Percentiles rank a stretch among this genome's conserved stretches.
Evolutionary conservation across 2,329 filamentous ascomycete species (phyloP).

Genomic region (Monilinia aucupariae): DNA sequence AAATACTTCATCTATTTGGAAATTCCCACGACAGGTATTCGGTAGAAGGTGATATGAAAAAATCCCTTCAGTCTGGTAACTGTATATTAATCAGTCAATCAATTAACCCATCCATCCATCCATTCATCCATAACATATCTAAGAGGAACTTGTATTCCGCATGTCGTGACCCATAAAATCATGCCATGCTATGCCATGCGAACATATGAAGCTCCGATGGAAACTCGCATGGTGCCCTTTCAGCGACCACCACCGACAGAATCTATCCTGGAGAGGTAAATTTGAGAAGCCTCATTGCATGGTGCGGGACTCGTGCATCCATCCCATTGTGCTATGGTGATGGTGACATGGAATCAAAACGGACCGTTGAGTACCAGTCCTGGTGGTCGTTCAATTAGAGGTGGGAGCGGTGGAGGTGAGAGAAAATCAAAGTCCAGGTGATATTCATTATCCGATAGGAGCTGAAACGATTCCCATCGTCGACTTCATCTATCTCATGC

Average conservation of each 20-base stretch:
- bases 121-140: too few species aligned
- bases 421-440: conserved; percentile 4
- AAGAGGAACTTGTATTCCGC: not conserved
- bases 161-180: conserved; percentile 7
- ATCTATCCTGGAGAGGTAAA: not conserved
- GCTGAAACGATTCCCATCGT: not conserved
- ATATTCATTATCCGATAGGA: not conserved
- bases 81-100: not conserved
- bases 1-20: not conserved
- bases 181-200: conserved; percentile 11
- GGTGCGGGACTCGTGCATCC: conserved; percentile 1
- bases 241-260: conserved; percentile 4
- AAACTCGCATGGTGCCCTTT: conserved; percentile 5
- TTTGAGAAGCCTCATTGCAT: conserved; percentile 11
- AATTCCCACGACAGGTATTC: conserved; percentile 4
- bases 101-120: too few species aligned
- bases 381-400: not conserved
- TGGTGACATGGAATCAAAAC: not conserved
- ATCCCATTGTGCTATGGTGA: not conserved
- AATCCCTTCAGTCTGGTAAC: conserved; percentile 1
- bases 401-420: not conserved
- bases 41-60: not conserved
- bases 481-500: not conserved
- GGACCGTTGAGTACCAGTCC: not conserved
- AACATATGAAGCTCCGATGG: conserved; percentile 13